These are phyloP conservation scores for Nemania serpens DNA, from an alignment of 2,329 filamentous ascomycete species.

Conservation along the genomic window DNA sequence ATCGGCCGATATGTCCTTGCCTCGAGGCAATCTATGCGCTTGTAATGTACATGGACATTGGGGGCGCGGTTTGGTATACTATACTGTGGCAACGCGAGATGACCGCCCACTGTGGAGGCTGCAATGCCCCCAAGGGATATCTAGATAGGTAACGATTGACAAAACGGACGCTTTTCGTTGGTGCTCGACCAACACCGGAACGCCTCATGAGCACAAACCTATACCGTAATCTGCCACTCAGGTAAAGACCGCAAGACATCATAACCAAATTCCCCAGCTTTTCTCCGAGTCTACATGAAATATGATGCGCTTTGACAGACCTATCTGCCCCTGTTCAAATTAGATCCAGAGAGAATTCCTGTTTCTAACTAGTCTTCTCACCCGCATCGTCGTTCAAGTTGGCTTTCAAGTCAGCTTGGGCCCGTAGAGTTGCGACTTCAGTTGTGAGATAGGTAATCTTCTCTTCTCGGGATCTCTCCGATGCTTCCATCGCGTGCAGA, in stretches of 20 bases:
- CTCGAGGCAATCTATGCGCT: constrained; percentile 39
- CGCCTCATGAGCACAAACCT: constrained; percentile 20
- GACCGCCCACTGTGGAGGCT: constrained; percentile 23
- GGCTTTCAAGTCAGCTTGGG: constrained; percentile 40
- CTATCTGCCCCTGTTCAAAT: neutral
- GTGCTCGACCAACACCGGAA: constrained; percentile 20
- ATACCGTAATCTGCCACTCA: constrained; percentile 10
- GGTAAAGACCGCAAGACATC: constrained; percentile 16
- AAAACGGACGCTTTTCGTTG: constrained; percentile 26
- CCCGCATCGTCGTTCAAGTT: constrained; percentile 34
- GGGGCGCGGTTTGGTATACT: constrained; percentile 25
- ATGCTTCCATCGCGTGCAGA: constrained; percentile 48
- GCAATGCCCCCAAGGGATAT: constrained; percentile 34
- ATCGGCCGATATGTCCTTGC: constrained; percentile 26
- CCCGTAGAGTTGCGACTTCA: constrained; percentile 43
- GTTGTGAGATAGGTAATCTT: constrained; percentile 44
- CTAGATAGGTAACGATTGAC: constrained; percentile 37
- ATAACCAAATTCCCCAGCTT: constrained; percentile 5
- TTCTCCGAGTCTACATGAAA: neutral
- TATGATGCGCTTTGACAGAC: neutral
- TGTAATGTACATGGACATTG: constrained; percentile 36
- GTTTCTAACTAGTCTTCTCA: constrained; percentile 32
- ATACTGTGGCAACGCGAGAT: constrained; percentile 12
- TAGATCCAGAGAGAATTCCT: neutral
- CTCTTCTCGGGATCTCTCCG: constrained; percentile 45